These are phyloP conservation scores for Leccinellum luteum DNA, from an alignment of 768 basidiomycete species.

Conservation along the genomic window DNA sequence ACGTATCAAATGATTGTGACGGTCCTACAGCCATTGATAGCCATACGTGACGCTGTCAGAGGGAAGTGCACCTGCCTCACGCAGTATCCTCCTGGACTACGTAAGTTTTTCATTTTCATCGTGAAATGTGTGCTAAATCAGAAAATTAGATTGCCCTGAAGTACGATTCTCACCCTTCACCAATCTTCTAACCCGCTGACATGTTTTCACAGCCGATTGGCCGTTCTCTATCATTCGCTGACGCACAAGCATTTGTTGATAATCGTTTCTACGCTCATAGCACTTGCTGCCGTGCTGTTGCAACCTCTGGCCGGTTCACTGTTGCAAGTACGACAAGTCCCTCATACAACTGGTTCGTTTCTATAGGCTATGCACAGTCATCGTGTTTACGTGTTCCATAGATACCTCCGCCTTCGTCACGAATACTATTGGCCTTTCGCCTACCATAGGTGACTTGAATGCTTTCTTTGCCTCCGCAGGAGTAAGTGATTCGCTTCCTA, in stretches of 20 bases:
- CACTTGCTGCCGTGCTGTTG: slow-evolving; percentile 43
- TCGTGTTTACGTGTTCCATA: slow-evolving; percentile 14
- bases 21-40: slow-evolving; percentile 33
- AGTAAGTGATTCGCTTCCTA: slow-evolving; percentile 28
- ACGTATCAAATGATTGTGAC: neutral
- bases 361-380: slow-evolving; percentile 7
- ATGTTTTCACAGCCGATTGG: slow-evolving; percentile 37
- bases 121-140: slow-evolving; percentile 2
- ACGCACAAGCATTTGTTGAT: slow-evolving; percentile 55
- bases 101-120: slow-evolving; percentile 34
- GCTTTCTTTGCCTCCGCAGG: slow-evolving; percentile 62
- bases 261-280: slow-evolving; percentile 49
- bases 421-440: slow-evolving; percentile 44
- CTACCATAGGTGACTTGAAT: slow-evolving; percentile 43
- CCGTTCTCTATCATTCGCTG: slow-evolving; percentile 43
- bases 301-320: slow-evolving; percentile 54
- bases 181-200: slow-evolving; percentile 1
- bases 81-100: slow-evolving; percentile 66
- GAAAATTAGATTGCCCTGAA: slow-evolving; percentile 40
- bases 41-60: slow-evolving; percentile 59
- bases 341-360: slow-evolving; percentile 13
- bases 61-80: slow-evolving; percentile 52
- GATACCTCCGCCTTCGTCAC: slow-evolving; percentile 41
- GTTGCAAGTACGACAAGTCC: slow-evolving; percentile 26
- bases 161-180: slow-evolving; percentile 24